Base-by-base conservation (phyloP, 768 basidiomycete species). In the Boletus edulis region DNA sequence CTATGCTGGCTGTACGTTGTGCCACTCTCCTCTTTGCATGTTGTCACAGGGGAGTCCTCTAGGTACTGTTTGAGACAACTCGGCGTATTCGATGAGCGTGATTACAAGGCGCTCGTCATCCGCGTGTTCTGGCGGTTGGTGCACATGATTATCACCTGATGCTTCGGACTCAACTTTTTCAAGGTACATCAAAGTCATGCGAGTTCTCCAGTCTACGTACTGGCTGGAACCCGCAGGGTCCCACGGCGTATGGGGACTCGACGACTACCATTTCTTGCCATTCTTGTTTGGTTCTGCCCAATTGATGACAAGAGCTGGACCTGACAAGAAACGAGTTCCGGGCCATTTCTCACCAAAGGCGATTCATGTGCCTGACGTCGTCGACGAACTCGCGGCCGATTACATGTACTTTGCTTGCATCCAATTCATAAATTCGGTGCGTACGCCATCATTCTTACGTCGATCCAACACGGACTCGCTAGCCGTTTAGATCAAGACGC, bases 161-260 rank as follows among this genome's bases (percentile, higher is more conserved):
- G 8, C 34, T 18, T 31, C 14, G 14, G 7, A 45, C 42, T 51
- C 15, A 42, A 44, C 18, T 15, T 34, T n/a, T 35, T n/a, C 35
- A 46, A 81, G 80, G 61, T 95, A 93, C 63, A 81, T 93, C 32
- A 73, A 83, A 47, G 80, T 89, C 46, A 92, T 92, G 91, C 84
- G 97, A 0, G 65, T 83, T 12, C 78, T 99, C 2, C 95, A 98
- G 62, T 94, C 91, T 4, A 85, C 87, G 3, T 99, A 99, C 68
- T 98, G 95, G 94, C 82, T 98, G 0, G 96, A 99, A 69, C 95
- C 96, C 4, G 96, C 96, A 8, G 95, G 96, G n/a, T 98, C 97
- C 2, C 96, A 98, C 67, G 96, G 96, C 0, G 96, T 98, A 0
- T 98, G 95, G 91, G 96, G 96, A 2, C 74, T 98, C 52, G 94